A percentile compares a stretch with the other conserved stretches of the same genome.
Conservation (phyloP, 1,139 yeast genomes). For the Pichia cactophila region DNA sequence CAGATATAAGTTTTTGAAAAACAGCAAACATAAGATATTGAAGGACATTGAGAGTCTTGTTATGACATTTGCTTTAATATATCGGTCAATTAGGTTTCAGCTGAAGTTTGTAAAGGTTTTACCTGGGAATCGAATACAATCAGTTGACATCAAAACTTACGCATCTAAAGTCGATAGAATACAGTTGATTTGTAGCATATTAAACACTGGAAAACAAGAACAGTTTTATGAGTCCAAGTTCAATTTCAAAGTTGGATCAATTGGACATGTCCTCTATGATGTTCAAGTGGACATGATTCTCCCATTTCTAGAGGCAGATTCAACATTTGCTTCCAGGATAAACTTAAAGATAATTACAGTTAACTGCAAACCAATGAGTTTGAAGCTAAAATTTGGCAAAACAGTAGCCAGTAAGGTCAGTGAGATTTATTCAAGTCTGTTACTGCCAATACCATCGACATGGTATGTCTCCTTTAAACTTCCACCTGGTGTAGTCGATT, state of each 20-base stretch:
- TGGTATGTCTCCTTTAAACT: constrained; percentile 28
- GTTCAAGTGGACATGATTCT: constrained; percentile 13
- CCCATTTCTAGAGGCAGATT: constrained; percentile 28
- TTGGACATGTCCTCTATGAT: not conserved
- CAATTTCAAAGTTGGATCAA: not conserved
- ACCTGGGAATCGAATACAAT: constrained; percentile 12
- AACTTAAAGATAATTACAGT: constrained; percentile 26
- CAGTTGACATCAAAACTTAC: constrained; percentile 11
- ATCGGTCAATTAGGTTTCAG: constrained; percentile 29
- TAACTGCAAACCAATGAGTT: constrained; percentile 30
- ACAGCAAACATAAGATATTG: constrained; percentile 23
- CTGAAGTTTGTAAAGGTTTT: constrained; percentile 20
- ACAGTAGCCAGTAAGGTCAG: constrained; percentile 20
- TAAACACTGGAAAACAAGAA: constrained; percentile 14
- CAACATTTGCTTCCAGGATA: constrained; percentile 21
- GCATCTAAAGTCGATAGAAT: constrained; percentile 12
- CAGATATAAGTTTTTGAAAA: constrained; percentile 28
- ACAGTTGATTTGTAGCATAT: constrained; percentile 17
- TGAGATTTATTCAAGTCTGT: constrained; percentile 19
- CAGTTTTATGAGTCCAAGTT: constrained; percentile 18
- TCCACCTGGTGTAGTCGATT: constrained; percentile 27
- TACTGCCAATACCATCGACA: constrained; percentile 25
- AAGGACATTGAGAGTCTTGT: constrained; percentile 26
- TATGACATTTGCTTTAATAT: constrained; percentile 29
- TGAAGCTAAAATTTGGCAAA: constrained; percentile 27